A percentile compares a stretch with the other conserved stretches of the same genome.
Evolutionary conservation across 345 rosid species (phyloP).

Genomic region (Lenwebbia sp.): DNA sequence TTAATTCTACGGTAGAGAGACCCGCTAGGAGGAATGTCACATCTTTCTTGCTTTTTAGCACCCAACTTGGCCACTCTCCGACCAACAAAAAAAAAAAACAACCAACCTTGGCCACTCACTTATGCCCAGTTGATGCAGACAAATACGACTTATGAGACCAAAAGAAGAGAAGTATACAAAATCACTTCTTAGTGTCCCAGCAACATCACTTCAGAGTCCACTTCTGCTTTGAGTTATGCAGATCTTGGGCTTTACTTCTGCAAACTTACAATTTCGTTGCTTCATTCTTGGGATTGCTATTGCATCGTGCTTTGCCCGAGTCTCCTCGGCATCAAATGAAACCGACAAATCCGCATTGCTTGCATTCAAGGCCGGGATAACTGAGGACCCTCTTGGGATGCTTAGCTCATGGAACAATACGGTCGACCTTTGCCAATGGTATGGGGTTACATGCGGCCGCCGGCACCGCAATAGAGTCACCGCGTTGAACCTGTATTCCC

Average conservation of each 20-base stretch:
- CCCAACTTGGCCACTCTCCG: background rate
- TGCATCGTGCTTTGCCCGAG: background rate
- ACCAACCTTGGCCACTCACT: background rate
- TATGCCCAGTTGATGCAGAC: background rate
- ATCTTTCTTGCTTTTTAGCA: background rate
- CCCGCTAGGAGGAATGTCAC: background rate
- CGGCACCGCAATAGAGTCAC: background rate
- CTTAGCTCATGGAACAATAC: background rate
- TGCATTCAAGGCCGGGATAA: background rate
- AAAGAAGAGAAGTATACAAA: background rate
- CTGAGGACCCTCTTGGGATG: background rate
- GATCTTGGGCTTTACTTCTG: background rate
- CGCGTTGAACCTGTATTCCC: background rate
- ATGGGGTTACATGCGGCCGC: background rate
- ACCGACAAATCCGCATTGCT: background rate
- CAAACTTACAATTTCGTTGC: background rate
- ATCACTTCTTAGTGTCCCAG: background rate
- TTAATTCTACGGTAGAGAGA: background rate
- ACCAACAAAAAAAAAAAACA: too few species aligned
- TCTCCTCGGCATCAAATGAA: constrained; percentile 6
- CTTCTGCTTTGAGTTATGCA: background rate
- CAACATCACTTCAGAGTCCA: background rate
- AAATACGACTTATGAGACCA: background rate
- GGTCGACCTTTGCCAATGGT: background rate
- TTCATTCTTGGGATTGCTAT: background rate